Base-by-base conservation (phyloP, 345 rosid genomes). In the Eucalyptus erythrocorys region DNA sequence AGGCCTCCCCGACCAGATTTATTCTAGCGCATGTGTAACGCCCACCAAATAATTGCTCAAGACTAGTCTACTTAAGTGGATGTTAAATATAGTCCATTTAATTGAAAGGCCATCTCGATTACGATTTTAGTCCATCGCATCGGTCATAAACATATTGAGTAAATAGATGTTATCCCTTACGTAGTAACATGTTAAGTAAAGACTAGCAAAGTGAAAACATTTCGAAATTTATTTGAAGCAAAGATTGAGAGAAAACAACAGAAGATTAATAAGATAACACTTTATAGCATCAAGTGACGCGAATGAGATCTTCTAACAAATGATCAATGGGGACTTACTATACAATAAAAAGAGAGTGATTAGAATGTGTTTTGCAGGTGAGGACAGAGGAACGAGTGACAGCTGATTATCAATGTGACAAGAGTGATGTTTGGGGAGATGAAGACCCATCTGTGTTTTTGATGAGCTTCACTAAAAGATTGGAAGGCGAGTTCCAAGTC, bases 401-500 rank as follows among this genome's bases (percentile, higher is more conserved):
- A 5, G 95, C 95, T 14, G 96, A 94, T 90, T 89, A 85, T 50
- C 85, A 68, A 59, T 59, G 71, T 91, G 90, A 45, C 1, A 15
- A 48, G 34, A 84, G 43, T 1, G 76, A 79, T 32, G 90, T 87
- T 30, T 93, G 96, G 97, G 93, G 90, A 81, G 90, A 92, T 48
- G 90, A 90, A 12, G 94, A 95, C 82, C 95, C 95, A 5, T 93
- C 96, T 5, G 94, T 95, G 6, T 95, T 95, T 88, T 90, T 45
- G 81, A 89, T 92, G 55, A 86, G 14, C 13, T 49, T 90, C 79
- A 9, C 89, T 4, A 90, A 90, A 32, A 55, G 47, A 32, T 1
- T 92, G 90, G 89, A 88, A 64, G 97, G 97, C 34, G 97, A 95
- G 90, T 95, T 92, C 89, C 95, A 94, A 90, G 92, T 95, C 50